Percentiles rank a stretch among this genome's conserved stretches.
Evolutionary conservation across 2,329 filamentous ascomycete genomes (phyloP).

Genomic region (Aspergillus bombycis): DNA sequence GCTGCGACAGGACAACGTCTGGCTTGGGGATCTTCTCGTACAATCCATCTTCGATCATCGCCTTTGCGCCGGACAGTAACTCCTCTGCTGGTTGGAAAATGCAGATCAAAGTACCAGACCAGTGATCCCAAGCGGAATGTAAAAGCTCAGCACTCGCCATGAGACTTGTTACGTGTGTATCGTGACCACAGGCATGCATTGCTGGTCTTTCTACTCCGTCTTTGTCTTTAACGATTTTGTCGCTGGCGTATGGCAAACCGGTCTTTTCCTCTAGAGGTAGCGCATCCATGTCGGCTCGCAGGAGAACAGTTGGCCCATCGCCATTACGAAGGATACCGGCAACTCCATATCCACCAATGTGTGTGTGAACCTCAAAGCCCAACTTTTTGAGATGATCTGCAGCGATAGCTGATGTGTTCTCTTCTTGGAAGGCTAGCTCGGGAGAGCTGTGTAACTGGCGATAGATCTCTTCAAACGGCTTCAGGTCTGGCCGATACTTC

Average conservation of each 20-base stretch:
- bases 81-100: conserved; percentile 69
- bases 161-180: conserved; percentile 64
- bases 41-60: conserved; percentile 62
- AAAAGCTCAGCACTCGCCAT: conserved; percentile 60
- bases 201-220: conserved; percentile 57
- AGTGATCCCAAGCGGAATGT: conserved; percentile 44
- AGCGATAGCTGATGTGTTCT: conserved; percentile 53
- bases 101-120: conserved; percentile 63
- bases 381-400: conserved; percentile 44
- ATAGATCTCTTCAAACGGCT: conserved; percentile 56
- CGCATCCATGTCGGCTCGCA: conserved; percentile 66
- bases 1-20: conserved; percentile 59
- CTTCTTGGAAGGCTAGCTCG: conserved; percentile 60
- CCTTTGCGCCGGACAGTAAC: conserved; percentile 58
- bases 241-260: conserved; percentile 59
- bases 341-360: conserved; percentile 63
- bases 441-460: conserved; percentile 59
- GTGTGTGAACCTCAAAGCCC: conserved; percentile 50
- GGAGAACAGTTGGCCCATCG: conserved; percentile 56
- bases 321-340: conserved; percentile 62
- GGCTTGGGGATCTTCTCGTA: conserved; percentile 59
- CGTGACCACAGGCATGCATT: conserved; percentile 72
- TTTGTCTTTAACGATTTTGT: conserved; percentile 43
- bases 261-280: conserved; percentile 62
- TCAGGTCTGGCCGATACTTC: conserved; percentile 46